Base-by-base conservation (phyloP, 768 basidiomycete species). In the Lyophyllum atratum region DNA sequence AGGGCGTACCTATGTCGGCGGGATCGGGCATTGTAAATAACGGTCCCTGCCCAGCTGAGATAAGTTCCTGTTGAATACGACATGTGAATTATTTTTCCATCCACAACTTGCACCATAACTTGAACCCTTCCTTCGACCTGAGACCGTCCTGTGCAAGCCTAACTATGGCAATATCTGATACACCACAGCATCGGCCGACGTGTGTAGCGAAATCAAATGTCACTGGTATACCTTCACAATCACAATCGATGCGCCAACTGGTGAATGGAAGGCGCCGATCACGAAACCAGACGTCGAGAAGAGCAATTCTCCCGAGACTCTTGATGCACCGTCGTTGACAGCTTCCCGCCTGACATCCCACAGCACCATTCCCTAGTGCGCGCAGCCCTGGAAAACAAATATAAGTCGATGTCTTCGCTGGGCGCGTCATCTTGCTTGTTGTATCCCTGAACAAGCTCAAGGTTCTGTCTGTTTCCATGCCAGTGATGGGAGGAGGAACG, bases 311-410 rank as follows among this genome's bases (percentile, higher is more conserved):
- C 8, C 56, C 52, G 42, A 58, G 54, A 49, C 46, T 49, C 51
- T 33, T 51, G 49, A 53, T 52, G 52, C 28, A 47, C 37, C 24
- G 59, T 26, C 55, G 47, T 40, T 58, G 63, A 63, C 39, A 58
- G 55, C 52, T 58, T 59, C 52, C 31, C 17, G n/a, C 53, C 50
- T 39, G 44, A 53, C 44, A 43, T 52, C 34, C 14, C 34, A 3
- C 34, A 33, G 31, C 12, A 22, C n/a, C n/a, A n/a, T 15, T 28
- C 34, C 33, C 10, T 24, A 2, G 43, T 7, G 43, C 43, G 24
- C 31, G 17, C n/a, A n/a, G 17, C 19, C 31, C 28, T 25, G 7
- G 14, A 2, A 19, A 29, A 4, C 8, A 0, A 3, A 22, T 10
- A 11, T 4, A 21, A 22, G 19, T 2, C n/a, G 22, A 6, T 44